These are phyloP conservation scores for Amaranthus cruentus DNA, from an alignment of 148 eudicot genomes.

Conservation along the genomic window DNA sequence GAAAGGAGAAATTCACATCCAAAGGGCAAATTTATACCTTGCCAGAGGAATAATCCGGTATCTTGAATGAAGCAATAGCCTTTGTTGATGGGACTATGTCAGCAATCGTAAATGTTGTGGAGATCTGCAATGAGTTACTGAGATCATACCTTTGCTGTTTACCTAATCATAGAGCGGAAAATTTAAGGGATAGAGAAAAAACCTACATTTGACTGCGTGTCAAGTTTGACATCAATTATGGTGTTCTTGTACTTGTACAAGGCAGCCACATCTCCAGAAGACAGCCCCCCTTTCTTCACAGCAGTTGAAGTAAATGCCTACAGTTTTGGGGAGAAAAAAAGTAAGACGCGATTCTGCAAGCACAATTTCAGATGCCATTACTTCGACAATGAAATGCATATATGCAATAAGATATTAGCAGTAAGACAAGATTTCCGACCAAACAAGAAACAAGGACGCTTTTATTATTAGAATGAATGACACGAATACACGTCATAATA, in stretches of 20 bases:
- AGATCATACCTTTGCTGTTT: neutral
- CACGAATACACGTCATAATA: neutral
- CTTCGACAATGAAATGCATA: neutral
- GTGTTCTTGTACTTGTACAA: slow-evolving; percentile 70
- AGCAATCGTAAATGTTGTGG: slow-evolving; percentile 56
- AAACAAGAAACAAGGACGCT: neutral
- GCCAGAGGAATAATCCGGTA: slow-evolving; percentile 69
- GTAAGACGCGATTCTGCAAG: neutral
- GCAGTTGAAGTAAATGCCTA: slow-evolving; percentile 85
- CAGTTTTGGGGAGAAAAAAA: neutral
- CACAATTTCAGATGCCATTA: neutral
- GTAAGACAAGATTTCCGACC: neutral
- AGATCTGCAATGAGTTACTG: slow-evolving; percentile 43
- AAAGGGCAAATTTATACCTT: slow-evolving; percentile 46
- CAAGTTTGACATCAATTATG: slow-evolving; percentile 64
- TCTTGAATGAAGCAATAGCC: slow-evolving; percentile 68
- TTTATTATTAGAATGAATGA: neutral
- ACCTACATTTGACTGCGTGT: slow-evolving; percentile 80
- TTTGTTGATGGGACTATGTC: slow-evolving; percentile 79
- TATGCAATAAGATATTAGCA: neutral
- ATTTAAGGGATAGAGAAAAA: slow-evolving; percentile 3
- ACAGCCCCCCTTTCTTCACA: slow-evolving; percentile 88
- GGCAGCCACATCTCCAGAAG: slow-evolving; percentile 81
- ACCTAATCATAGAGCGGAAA: neutral
- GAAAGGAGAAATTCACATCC: neutral